A percentile compares a stretch with the other conserved stretches of the same genome.
phyloP scores from a whole-genome alignment of 129 eudicot species.

The Flaveria trinervia region DNA sequence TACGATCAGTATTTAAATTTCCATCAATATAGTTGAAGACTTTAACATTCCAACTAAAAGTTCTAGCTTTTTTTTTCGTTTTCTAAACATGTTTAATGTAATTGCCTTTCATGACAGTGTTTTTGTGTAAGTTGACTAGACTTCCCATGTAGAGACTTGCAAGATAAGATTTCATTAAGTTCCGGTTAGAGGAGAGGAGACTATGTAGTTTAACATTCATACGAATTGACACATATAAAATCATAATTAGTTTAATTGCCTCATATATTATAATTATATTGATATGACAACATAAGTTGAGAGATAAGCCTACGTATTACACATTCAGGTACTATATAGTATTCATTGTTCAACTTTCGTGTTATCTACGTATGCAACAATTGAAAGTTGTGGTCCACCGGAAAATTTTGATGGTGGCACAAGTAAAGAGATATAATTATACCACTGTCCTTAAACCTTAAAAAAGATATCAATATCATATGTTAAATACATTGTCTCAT shows the following conservation, averaged over 20 bases:
- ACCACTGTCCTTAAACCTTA: too few species aligned
- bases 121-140: slow-evolving; percentile 25
- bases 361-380: too few species aligned
- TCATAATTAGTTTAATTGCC: slow-evolving; percentile 4
- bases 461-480: background rate
- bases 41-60: background rate
- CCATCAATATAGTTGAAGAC: background rate
- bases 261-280: background rate
- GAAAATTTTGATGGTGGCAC: too few species aligned
- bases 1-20: background rate
- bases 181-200: background rate
- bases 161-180: slow-evolving; percentile 16
- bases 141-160: slow-evolving; percentile 19
- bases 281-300: background rate
- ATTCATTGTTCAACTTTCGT: too few species aligned
- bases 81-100: background rate
- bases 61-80: background rate
- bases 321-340: too few species aligned
- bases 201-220: slow-evolving; percentile 14
- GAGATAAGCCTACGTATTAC: too few species aligned
- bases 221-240: slow-evolving; percentile 9
- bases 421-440: too few species aligned
- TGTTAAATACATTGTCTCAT: background rate
- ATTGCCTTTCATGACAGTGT: background rate
- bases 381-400: too few species aligned